Percentiles rank a stretch among this genome's conserved stretches.
These are phyloP conservation scores for Hypoxylon sp. DNA, from an alignment of 2,329 filamentous ascomycete species.

Conservation along the genomic window DNA sequence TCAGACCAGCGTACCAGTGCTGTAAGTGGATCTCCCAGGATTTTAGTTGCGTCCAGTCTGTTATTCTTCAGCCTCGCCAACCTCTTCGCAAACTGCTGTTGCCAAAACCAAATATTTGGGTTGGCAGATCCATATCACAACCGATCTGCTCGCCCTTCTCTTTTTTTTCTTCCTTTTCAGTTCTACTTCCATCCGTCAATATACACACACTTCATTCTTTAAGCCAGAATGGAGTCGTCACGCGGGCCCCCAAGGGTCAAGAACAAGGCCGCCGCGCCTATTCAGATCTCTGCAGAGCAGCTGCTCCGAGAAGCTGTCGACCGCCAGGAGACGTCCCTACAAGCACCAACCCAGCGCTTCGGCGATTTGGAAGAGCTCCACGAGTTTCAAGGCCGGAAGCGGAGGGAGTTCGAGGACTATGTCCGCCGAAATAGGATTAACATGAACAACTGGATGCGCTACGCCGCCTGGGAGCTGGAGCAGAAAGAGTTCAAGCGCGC, in stretches of 20 bases:
- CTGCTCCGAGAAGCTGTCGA: constrained; percentile 97
- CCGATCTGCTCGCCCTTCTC: background rate
- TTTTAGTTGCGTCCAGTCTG: constrained; percentile 17
- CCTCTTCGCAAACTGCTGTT: constrained; percentile 4
- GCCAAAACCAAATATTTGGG: constrained; percentile 12
- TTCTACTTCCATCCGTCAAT: background rate
- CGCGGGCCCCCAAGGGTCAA: constrained; percentile 96
- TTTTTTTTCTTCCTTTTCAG: background rate
- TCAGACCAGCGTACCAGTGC: constrained; percentile 17
- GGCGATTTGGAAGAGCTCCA: constrained; percentile 97
- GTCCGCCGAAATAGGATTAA: constrained; percentile 93
- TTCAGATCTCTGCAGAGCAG: constrained; percentile 96
- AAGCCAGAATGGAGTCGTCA: constrained; percentile 81
- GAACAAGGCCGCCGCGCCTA: constrained; percentile 93
- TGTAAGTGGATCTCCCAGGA: constrained; percentile 18
- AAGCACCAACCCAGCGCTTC: constrained; percentile 94
- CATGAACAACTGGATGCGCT: constrained; percentile 99
- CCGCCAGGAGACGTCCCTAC: constrained; percentile 87
- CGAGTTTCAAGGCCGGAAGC: constrained; percentile 95
- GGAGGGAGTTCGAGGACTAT: constrained; percentile 98
- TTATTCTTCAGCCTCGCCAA: constrained; percentile 32
- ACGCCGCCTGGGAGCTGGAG: constrained; percentile 96
- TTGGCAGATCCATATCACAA: constrained; percentile 14
- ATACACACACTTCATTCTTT: constrained; percentile 15
- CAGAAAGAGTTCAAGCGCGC: constrained; percentile 97